These are phyloP conservation scores for Aspergillus udagawae DNA, from an alignment of 2,329 filamentous ascomycete species.

Conservation along the genomic window DNA sequence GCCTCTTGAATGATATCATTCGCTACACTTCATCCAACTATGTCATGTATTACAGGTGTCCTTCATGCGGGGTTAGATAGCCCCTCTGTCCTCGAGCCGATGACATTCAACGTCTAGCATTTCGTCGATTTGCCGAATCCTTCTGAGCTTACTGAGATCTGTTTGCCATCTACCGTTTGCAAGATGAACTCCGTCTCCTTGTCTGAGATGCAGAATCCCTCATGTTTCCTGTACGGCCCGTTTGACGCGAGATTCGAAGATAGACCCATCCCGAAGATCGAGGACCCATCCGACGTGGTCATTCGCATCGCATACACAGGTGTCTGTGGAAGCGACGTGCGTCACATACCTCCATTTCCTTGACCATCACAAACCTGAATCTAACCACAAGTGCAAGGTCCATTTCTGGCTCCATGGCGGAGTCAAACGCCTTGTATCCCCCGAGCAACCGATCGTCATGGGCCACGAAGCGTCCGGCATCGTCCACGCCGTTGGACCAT, in stretches of 20 bases:
- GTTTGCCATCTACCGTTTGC: too few relatives aligned
- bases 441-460: constrained; percentile 24
- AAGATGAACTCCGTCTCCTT: too few relatives aligned
- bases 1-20: too few relatives aligned
- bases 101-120: too few relatives aligned
- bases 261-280: constrained; percentile 32
- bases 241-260: constrained; percentile 37
- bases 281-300: constrained; percentile 38
- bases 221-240: constrained; percentile 40
- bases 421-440: constrained; percentile 26
- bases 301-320: constrained; percentile 44
- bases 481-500: constrained; percentile 22
- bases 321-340: constrained; percentile 42
- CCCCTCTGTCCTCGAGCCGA: too few relatives aligned
- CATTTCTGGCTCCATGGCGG: constrained; percentile 40
- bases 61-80: too few relatives aligned
- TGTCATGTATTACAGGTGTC: too few relatives aligned
- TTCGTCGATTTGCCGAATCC: too few relatives aligned
- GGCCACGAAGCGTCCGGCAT: constrained; percentile 34
- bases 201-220: constrained; percentile 30
- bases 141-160: too few relatives aligned
- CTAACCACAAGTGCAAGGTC: constrained; percentile 18
- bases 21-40: too few relatives aligned
- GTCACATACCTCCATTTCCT: not conserved
- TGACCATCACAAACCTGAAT: not conserved